Percentiles rank a stretch among this genome's conserved stretches.
Conservation (phyloP, 2,329 filamentous ascomycete genomes). For the Bimuria novae-zelandiae region DNA sequence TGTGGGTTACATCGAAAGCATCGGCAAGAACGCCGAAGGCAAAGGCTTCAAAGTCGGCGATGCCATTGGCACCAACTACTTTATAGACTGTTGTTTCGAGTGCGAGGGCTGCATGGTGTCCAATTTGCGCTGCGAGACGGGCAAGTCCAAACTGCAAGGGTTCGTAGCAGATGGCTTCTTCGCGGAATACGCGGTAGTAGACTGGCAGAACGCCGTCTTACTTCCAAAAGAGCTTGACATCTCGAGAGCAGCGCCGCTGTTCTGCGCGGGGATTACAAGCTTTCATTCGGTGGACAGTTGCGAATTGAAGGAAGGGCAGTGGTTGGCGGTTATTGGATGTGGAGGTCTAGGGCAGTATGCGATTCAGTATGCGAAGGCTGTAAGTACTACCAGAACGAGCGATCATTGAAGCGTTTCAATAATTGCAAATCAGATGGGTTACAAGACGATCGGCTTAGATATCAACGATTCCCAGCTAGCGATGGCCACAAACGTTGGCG, state of each 20-base stretch:
- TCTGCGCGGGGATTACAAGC: constrained; percentile 57
- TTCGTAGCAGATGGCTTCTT: constrained; percentile 54
- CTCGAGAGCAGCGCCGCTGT: constrained; percentile 48
- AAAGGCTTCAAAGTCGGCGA: constrained; percentile 52
- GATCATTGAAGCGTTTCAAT: neutral
- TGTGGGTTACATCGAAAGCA: constrained; percentile 49
- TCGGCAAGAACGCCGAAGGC: constrained; percentile 38
- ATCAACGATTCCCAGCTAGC: constrained; percentile 51
- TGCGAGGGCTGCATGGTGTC: constrained; percentile 55
- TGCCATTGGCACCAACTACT: constrained; percentile 53
- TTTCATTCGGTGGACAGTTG: constrained; percentile 40
- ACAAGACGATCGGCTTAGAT: constrained; percentile 51
- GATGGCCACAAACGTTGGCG: constrained; percentile 47
- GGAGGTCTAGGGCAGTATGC: constrained; percentile 55
- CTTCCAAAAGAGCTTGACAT: constrained; percentile 46
- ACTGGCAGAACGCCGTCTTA: constrained; percentile 51
- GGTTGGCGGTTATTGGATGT: constrained; percentile 52
- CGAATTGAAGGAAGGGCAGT: constrained; percentile 39
- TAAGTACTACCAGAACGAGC: constrained; percentile 11
- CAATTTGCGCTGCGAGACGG: constrained; percentile 48
- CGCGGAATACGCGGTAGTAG: constrained; percentile 53
- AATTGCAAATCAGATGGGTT: constrained; percentile 40
- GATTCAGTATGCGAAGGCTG: constrained; percentile 53
- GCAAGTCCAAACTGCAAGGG: constrained; percentile 49
- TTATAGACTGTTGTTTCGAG: constrained; percentile 52